phyloP scores from a whole-genome alignment of 352 stramenopile species.

The Phytophthora ramorum region DNA sequence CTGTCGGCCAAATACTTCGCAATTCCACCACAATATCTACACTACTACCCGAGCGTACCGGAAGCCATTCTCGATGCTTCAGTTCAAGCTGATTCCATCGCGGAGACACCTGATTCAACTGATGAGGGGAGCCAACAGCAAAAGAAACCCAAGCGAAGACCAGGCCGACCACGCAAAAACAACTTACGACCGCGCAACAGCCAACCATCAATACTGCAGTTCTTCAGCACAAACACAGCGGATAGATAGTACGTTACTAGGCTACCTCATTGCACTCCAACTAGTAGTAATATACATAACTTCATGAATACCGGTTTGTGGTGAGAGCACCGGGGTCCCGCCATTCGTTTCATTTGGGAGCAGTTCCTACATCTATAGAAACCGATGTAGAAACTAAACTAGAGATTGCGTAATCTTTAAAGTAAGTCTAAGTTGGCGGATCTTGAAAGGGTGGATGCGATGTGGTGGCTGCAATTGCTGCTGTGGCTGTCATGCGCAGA shows the following conservation, averaged over 20 bases:
- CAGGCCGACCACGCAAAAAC: constrained; percentile 1
- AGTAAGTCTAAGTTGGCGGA: background rate
- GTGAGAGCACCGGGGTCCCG: too few species aligned
- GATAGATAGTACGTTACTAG: too few species aligned
- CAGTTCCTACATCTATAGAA: too few species aligned
- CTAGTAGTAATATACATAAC: too few species aligned
- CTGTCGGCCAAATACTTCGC: constrained; percentile 16
- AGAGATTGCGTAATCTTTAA: background rate
- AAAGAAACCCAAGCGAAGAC: background rate
- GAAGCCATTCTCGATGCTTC: constrained; percentile 4
- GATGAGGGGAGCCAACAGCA: background rate
- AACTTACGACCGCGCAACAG: background rate
- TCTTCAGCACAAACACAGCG: too few species aligned
- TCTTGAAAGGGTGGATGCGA: constrained; percentile 19
- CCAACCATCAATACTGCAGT: background rate
- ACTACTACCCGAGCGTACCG: constrained; percentile 4
- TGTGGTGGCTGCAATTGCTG: background rate
- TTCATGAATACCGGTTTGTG: too few species aligned
- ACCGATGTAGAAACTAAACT: background rate
- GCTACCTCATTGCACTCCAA: too few species aligned
- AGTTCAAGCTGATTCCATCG: background rate
- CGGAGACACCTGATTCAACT: background rate
- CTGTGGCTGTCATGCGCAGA: constrained; percentile 6
- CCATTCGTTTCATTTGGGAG: too few species aligned
- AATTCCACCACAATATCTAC: background rate